Conservation (phyloP, 2,329 filamentous ascomycete genomes). For the Metarhizium rileyi region DNA sequence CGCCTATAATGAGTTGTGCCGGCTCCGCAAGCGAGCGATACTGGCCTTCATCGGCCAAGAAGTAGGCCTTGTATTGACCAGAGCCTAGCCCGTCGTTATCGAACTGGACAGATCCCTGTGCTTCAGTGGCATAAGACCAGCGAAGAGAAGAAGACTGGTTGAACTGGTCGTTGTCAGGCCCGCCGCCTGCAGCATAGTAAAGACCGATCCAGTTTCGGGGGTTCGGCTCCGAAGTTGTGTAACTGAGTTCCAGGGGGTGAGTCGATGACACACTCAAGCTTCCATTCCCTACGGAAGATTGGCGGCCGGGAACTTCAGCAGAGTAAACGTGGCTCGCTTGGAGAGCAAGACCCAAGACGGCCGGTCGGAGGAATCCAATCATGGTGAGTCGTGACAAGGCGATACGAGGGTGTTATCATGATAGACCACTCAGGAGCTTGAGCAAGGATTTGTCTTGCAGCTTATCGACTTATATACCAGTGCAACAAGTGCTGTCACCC, state of each 20-base stretch:
- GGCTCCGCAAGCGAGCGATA: constrained; percentile 25
- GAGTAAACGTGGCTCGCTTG: neutral
- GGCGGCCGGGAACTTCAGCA: neutral
- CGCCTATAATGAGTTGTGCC: constrained; percentile 12
- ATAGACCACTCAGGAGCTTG: neutral
- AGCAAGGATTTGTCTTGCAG: neutral
- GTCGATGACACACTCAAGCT: neutral
- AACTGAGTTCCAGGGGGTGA: constrained; percentile 14
- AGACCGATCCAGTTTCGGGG: constrained; percentile 27
- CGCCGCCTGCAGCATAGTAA: constrained; percentile 20
- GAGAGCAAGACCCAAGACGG: neutral
- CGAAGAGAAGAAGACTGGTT: neutral
- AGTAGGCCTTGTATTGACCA: constrained; percentile 24
- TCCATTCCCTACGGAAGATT: neutral
- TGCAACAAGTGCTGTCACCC: neutral
- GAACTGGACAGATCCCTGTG: constrained; percentile 17
- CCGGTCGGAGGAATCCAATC: neutral
- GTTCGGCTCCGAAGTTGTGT: constrained; percentile 16
- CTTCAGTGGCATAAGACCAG: constrained; percentile 21
- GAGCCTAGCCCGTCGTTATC: constrained; percentile 11
- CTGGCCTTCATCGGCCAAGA: constrained; percentile 21
- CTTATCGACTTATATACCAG: neutral
- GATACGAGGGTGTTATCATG: too few species aligned
- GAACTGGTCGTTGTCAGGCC: constrained; percentile 18
- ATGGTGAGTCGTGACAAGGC: neutral